These are phyloP conservation scores for Amaranthus tricolor DNA, from an alignment of 179 eudicot species.

Conservation along the genomic window DNA sequence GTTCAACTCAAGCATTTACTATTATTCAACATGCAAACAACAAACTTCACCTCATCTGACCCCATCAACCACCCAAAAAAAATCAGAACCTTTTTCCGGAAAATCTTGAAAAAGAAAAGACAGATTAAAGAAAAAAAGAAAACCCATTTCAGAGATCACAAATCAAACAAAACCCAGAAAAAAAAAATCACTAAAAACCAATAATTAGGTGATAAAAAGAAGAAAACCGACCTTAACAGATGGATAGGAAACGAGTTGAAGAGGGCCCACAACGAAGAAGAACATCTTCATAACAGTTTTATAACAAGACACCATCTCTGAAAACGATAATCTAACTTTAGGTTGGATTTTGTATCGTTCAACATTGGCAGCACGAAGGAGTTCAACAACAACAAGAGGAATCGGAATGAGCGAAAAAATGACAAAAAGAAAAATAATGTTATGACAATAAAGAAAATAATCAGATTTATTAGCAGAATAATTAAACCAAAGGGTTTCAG, in stretches of 20 bases:
- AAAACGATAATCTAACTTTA: conserved; percentile 49
- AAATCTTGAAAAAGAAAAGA: neutral
- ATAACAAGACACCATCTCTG: conserved; percentile 55
- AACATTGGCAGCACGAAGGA: conserved; percentile 27
- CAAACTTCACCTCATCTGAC: neutral
- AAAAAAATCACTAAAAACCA: neutral
- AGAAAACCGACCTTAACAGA: conserved; percentile 43
- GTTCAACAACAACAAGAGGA: conserved; percentile 46
- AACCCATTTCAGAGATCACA: conserved; percentile 19
- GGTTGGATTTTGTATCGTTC: conserved; percentile 71
- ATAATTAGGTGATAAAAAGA: neutral
- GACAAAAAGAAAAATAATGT: conserved; percentile 67
- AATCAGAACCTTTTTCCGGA: neutral
- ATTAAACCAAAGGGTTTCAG: conserved; percentile 68
- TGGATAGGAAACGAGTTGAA: conserved; percentile 80
- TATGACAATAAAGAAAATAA: conserved; percentile 77
- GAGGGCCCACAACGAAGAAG: conserved; percentile 75
- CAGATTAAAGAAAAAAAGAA: neutral
- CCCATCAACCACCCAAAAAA: neutral
- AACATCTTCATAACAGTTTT: conserved; percentile 69
- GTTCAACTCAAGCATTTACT: neutral
- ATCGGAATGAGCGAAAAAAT: conserved; percentile 62
- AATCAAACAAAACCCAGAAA: conserved; percentile 14
- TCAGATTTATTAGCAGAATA: conserved; percentile 86
- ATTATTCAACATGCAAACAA: conserved; percentile 28